Evolutionary conservation across 345 rosid species (phyloP), one percentile per base, ranked within the genome.

Genomic region (Cardamine resedifolia): DNA sequence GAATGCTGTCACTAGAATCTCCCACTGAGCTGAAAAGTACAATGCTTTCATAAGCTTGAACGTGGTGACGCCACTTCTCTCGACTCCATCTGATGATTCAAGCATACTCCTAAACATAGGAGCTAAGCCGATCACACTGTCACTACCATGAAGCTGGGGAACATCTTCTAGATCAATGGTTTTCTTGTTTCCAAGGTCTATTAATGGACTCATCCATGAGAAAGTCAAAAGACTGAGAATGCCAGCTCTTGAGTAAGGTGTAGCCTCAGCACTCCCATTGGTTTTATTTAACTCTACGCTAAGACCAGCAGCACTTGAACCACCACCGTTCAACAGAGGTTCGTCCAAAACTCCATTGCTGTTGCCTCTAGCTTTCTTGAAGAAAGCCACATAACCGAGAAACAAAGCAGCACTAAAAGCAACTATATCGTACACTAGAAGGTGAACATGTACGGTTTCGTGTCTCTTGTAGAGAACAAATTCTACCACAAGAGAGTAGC

Each of bases 141-240:
- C 90, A 39, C 6, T 33, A 14, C 59, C 77, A 62, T 82, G 83
- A 57, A 88, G 87, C 64, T 86, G 87, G 21, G 93, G 93, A 71
- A 86, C 86, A 76, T 86, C 89, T 72, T 84, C 89, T 5, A 80
- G 80, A 77, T 88, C 87, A 66, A 88, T 58, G 23, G 76, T 58
- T 68, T 88, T 88, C 81, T 65, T 83, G 60, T 84, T 82, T 50
- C 94, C 94, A 36, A 64, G 41, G 36, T 81, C 85, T 61, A 88
- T 86, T 10, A 88, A 70, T 72, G 88, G 79, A 69, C 86, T 66
- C 83, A 84, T 72, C 94, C 94, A 88, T 49, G 87, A 80, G 85
- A 88, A 86, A 62, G 86, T 80, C 24, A 84, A 66, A 56, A 80
- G 64, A 60, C 87, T 65, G 26, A 86, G 78, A 45, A 80, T 30